Evolutionary conservation across 306 rosid genomes (phyloP).

Genomic region (Pterocarpus macrocarpus): DNA sequence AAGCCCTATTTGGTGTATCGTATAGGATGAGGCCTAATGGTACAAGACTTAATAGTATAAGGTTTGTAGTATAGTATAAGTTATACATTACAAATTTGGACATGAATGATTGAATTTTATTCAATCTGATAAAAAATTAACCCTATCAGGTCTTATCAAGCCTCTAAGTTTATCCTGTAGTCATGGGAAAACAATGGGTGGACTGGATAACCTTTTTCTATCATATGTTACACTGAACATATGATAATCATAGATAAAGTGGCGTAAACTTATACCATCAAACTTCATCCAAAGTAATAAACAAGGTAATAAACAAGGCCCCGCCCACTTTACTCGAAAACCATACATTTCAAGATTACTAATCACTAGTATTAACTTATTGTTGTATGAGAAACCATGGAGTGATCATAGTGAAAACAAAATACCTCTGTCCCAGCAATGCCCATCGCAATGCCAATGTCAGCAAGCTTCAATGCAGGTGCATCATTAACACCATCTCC

Average conservation of each 20-base stretch:
- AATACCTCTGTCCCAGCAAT: constrained; percentile 95
- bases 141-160: too few species aligned
- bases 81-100: too few species aligned
- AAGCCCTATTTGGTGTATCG: neutral
- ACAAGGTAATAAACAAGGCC: neutral
- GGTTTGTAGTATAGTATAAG: too few species aligned
- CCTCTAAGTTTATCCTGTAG: neutral
- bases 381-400: neutral
- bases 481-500: constrained; percentile 98
- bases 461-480: constrained; percentile 96
- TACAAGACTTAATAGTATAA: neutral
- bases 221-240: too few species aligned
- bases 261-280: neutral
- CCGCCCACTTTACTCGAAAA: constrained; percentile 21
- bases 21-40: neutral
- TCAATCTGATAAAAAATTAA: too few species aligned
- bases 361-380: constrained; percentile 2
- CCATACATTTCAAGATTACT: neutral
- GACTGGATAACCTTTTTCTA: neutral
- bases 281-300: neutral
- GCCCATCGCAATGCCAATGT: constrained; percentile 98
- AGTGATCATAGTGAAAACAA: constrained; percentile 5
- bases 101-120: too few species aligned
- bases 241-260: too few species aligned
- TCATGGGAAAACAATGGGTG: neutral